Conservation (phyloP, 148 eudicot genomes). For the Rhododendron williamsianum region DNA sequence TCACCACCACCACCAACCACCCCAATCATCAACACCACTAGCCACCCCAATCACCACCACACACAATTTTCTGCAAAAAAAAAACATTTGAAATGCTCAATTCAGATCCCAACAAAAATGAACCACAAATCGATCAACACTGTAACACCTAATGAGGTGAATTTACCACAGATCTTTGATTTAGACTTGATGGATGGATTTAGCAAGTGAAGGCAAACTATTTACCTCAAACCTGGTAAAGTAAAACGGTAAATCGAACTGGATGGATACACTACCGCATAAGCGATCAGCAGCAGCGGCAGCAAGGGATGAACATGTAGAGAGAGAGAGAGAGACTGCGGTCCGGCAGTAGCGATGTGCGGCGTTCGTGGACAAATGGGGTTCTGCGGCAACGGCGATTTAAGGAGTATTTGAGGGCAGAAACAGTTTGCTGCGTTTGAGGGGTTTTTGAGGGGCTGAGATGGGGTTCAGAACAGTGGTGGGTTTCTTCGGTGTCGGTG, state of each 20-base stretch:
- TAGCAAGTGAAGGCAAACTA: neutral
- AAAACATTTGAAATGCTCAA: neutral
- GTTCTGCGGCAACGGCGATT: too few relatives aligned
- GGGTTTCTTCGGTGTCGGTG: too few relatives aligned
- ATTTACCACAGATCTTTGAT: neutral
- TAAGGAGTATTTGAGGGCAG: too few relatives aligned
- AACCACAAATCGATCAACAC: neutral
- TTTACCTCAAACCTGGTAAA: neutral
- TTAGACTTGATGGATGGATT: neutral
- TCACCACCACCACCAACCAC: too few relatives aligned
- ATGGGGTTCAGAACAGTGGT: too few relatives aligned
- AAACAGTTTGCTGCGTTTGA: too few relatives aligned
- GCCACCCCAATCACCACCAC: neutral
- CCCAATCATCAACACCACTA: too few relatives aligned
- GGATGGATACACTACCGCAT: neutral
- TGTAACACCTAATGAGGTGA: neutral
- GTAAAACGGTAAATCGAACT: neutral
- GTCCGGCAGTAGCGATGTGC: too few relatives aligned
- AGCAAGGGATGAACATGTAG: neutral
- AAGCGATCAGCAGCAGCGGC: neutral
- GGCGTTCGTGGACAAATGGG: too few relatives aligned
- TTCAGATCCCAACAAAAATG: neutral
- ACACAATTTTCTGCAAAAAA: neutral
- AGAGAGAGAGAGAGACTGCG: neutral
- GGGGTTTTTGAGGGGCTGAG: too few relatives aligned